Evolutionary conservation across 164 flowering plant genomes (phyloP).

Genomic region (Berberis thunbergii): DNA sequence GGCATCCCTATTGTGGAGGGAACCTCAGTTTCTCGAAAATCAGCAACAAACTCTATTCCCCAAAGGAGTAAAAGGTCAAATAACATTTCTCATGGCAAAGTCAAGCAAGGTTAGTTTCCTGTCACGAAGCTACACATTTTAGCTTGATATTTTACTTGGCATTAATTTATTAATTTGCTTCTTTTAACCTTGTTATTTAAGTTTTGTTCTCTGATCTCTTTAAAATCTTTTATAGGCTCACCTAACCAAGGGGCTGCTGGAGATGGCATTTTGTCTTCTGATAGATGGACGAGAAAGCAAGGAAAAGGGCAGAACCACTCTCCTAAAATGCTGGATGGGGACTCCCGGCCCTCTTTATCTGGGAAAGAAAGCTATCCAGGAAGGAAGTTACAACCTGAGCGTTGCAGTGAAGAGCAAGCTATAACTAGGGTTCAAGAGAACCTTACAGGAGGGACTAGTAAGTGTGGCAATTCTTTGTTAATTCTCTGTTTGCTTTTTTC

Average conservation of each 20-base stretch:
- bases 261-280: constrained; percentile 29
- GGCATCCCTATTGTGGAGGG: constrained; percentile 13
- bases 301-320: constrained; percentile 40
- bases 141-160: background rate
- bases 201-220: background rate
- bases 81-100: constrained; percentile 15
- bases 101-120: constrained; percentile 31
- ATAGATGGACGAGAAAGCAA: constrained; percentile 37
- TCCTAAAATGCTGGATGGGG: constrained; percentile 36
- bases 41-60: constrained; percentile 6
- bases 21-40: constrained; percentile 10
- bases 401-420: constrained; percentile 20
- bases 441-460: constrained; percentile 24
- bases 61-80: constrained; percentile 14
- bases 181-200: background rate
- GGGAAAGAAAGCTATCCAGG: constrained; percentile 37
- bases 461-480: constrained; percentile 10
- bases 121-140: background rate
- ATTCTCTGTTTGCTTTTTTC: background rate
- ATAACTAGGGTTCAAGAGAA: constrained; percentile 12
- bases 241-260: constrained; percentile 29
- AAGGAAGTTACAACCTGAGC: constrained; percentile 15
- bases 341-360: constrained; percentile 16
- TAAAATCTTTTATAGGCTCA: constrained; percentile 24
- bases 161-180: background rate